A percentile compares a stretch with the other conserved stretches of the same genome.
phyloP scores from a whole-genome alignment of 2,329 filamentous ascomycete species.

The Sphaerostilbella broomeana region DNA sequence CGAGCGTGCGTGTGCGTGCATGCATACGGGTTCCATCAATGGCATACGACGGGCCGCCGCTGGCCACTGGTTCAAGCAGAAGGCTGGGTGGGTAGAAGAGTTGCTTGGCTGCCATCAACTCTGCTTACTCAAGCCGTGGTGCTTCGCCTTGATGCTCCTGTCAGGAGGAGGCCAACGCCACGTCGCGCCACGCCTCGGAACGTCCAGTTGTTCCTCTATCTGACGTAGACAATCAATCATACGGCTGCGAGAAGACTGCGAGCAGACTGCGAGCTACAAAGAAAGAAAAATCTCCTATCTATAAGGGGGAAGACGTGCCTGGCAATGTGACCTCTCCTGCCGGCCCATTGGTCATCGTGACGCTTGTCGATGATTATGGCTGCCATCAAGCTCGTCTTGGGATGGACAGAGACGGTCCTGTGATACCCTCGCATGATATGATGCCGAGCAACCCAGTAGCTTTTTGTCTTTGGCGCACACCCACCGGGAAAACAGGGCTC shows the following conservation, averaged over 20 bases:
- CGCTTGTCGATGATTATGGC: background rate
- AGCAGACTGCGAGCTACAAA: too few species aligned
- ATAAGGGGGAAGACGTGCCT: background rate
- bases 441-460: too few species aligned
- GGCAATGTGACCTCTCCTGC: background rate
- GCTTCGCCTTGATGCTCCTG: too few species aligned
- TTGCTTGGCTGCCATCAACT: background rate
- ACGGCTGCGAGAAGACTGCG: too few species aligned
- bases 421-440: conserved; percentile 8
- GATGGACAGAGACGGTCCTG: conserved; percentile 1
- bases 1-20: too few species aligned
- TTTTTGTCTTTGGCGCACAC: too few species aligned
- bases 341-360: conserved; percentile 1
- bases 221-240: too few species aligned
- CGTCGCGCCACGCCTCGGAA: too few species aligned
- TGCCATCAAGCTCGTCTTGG: background rate
- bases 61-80: conserved; percentile 3
- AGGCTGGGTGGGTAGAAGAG: too few species aligned
- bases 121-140: background rate
- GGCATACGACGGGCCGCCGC: background rate
- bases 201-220: background rate
- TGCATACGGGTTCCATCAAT: too few species aligned
- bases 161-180: background rate
- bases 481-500: too few species aligned
- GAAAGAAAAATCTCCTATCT: too few species aligned